phyloP scores from a whole-genome alignment of 495 filamentous ascomycete species.

The Coniosporium apollinis region DNA sequence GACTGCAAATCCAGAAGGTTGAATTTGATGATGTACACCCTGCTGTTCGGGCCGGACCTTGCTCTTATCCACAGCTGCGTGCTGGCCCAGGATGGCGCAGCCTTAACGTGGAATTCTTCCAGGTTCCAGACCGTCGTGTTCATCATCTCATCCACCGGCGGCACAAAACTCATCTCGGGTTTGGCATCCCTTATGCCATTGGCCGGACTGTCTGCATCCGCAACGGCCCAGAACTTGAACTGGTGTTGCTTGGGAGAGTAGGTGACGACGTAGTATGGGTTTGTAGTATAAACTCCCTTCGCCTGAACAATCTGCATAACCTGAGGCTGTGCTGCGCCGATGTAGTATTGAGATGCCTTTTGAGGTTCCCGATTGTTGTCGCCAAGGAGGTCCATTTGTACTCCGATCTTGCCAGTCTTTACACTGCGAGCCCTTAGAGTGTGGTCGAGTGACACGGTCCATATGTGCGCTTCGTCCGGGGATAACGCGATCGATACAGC shows the following conservation, averaged over 20 bases:
- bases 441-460: conserved; percentile 76
- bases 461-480: conserved; percentile 51
- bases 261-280: conserved; percentile 58
- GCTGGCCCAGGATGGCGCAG: conserved; percentile 30
- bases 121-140: conserved; percentile 51
- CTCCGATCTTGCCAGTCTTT: conserved; percentile 49
- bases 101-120: conserved; percentile 68
- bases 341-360: conserved; percentile 47
- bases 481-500: conserved; percentile 47
- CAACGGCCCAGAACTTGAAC: conserved; percentile 89
- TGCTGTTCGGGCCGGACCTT: conserved; percentile 66
- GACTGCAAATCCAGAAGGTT: conserved; percentile 13
- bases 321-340: conserved; percentile 56
- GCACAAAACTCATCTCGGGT: conserved; percentile 41
- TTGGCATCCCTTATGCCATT: conserved; percentile 56
- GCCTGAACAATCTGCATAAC: conserved; percentile 57
- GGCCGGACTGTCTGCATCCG: conserved; percentile 41
- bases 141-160: conserved; percentile 43
- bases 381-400: conserved; percentile 54
- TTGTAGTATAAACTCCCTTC: conserved; percentile 32
- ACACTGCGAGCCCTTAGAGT: conserved; percentile 76
- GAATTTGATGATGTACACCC: conserved; percentile 39
- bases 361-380: conserved; percentile 32
- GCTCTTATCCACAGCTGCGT: conserved; percentile 72
- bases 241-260: conserved; percentile 75